A percentile compares a stretch with the other conserved stretches of the same genome.
Evolutionary conservation across 2,329 filamentous ascomycete species (phyloP).

Genomic region (Exophiala xenobiotica): DNA sequence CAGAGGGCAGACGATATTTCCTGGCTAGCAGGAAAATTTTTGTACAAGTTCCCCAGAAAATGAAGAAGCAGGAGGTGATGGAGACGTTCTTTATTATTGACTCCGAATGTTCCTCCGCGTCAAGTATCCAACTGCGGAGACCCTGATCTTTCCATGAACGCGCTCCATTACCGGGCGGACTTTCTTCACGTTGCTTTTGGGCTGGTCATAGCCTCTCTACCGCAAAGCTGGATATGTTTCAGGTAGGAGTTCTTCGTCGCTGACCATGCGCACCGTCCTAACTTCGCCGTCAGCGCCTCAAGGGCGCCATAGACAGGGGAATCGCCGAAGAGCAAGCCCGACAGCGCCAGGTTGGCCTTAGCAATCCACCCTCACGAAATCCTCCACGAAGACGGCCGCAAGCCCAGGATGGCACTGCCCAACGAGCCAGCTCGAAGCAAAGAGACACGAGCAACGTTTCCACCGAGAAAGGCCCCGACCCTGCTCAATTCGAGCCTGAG

Average conservation of each 20-base stretch:
- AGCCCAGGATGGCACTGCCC: slow-evolving; percentile 34
- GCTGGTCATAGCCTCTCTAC: slow-evolving; percentile 3
- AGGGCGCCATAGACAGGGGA: slow-evolving; percentile 79
- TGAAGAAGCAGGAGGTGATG: neutral
- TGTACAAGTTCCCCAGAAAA: neutral
- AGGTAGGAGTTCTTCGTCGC: slow-evolving; percentile 16
- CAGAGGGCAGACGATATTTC: too few species aligned
- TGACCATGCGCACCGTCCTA: neutral
- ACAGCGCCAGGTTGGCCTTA: slow-evolving; percentile 53
- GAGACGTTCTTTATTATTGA: neutral
- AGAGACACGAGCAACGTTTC: slow-evolving; percentile 42
- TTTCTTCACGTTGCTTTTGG: neutral
- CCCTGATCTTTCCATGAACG: slow-evolving; percentile 3
- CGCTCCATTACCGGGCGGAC: neutral
- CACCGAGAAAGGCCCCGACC: slow-evolving; percentile 67
- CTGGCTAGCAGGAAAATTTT: too few species aligned
- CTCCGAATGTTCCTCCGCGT: slow-evolving; percentile 10
- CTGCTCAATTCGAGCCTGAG: slow-evolving; percentile 80
- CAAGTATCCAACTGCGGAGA: slow-evolving; percentile 12
- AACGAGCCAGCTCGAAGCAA: slow-evolving; percentile 32
- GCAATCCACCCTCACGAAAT: slow-evolving; percentile 48
- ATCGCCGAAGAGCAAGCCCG: slow-evolving; percentile 91
- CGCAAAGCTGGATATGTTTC: slow-evolving; percentile 32
- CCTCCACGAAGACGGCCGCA: slow-evolving; percentile 36
- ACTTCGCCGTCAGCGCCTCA: slow-evolving; percentile 62